Evolutionary conservation across 768 basidiomycete genomes (phyloP).

Genomic region (Phallus indusiatus): DNA sequence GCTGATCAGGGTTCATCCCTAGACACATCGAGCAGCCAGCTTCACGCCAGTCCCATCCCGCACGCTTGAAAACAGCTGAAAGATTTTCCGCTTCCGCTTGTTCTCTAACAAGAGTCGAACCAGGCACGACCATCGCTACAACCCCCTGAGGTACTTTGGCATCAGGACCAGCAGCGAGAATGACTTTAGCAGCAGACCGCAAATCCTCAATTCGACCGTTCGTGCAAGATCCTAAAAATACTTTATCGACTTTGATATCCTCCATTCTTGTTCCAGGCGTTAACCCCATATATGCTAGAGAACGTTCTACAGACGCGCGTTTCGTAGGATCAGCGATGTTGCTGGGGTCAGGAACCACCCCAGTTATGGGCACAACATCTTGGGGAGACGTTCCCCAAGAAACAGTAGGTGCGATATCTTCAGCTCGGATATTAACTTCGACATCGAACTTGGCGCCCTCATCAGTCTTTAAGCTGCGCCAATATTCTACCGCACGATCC

Average conservation of each 20-base stretch:
- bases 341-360: slow-evolving; percentile 67
- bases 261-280: slow-evolving; percentile 69
- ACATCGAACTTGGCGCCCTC: slow-evolving; percentile 78
- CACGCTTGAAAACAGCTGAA: slow-evolving; percentile 77
- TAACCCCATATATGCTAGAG: slow-evolving; percentile 84
- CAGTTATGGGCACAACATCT: slow-evolving; percentile 77
- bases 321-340: slow-evolving; percentile 54
- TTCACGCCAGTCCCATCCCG: slow-evolving; percentile 93
- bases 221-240: slow-evolving; percentile 92
- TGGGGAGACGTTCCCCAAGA: slow-evolving; percentile 94
- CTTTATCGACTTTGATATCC: slow-evolving; percentile 73
- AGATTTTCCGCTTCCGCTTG: slow-evolving; percentile 88
- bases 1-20: slow-evolving; percentile 92
- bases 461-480: slow-evolving; percentile 72
- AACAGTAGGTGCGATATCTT: slow-evolving; percentile 82
- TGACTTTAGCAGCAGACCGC: slow-evolving; percentile 72
- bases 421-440: slow-evolving; percentile 69
- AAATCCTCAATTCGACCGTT: slow-evolving; percentile 92
- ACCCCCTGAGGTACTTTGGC: slow-evolving; percentile 67
- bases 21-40: slow-evolving; percentile 95
- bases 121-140: slow-evolving; percentile 86
- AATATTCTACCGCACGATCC: slow-evolving; percentile 80
- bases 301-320: slow-evolving; percentile 61
- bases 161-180: slow-evolving; percentile 62
- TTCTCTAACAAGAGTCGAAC: slow-evolving; percentile 82